Base-by-base conservation (phyloP, 257 asterid genomes). In the Cinchona pubescens region DNA sequence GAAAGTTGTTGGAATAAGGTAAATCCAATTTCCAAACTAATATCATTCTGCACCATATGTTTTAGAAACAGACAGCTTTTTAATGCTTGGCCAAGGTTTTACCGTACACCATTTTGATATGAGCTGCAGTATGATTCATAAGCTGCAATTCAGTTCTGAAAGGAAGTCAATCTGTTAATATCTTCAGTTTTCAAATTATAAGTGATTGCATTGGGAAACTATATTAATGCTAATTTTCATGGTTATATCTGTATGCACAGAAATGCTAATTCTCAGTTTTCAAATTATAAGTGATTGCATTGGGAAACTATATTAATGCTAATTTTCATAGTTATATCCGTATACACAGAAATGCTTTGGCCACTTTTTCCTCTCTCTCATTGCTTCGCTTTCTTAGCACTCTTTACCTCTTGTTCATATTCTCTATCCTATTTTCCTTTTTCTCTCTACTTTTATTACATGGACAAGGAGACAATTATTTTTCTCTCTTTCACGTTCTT, bases 1-100 rank as follows among this genome's bases (percentile, higher is more conserved):
- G 67, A 83, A 74, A 77, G 87, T 83, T 48, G 87, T 83, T 30
- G 87, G 87, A 30, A 83, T 83, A 51, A 83, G 84, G 84, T 78
- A 76, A 79, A 30, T 59, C 38, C 40, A 46, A 48, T 67, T 37
- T 59, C 38, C 40, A 46, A 48, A 73, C 21, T 62, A 38, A 21
- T 35, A 37, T 42, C 46, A 37, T 21, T 34, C 18, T 23, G 15
- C 16, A 15, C 30, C 10, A 7, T 46, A 7, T 35, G 14, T 5
- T 32, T 12, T 55, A n/a, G 18, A 56, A 32, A 15, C 21, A 49
- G 25, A 19, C 19, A 2, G 46, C 40, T 49, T 27, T 13, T 7
- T 48, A 70, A 0, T 3, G 34, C 46, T 18, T 70, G 62, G 35
- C 38, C 2, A 51, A 55, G 42, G n/a, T 29, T 45, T 30, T 3